Evolutionary conservation across 805 yeast species (phyloP), one percentile per base, ranked within the genome.

Genomic region (Yarrowia divulgata): DNA sequence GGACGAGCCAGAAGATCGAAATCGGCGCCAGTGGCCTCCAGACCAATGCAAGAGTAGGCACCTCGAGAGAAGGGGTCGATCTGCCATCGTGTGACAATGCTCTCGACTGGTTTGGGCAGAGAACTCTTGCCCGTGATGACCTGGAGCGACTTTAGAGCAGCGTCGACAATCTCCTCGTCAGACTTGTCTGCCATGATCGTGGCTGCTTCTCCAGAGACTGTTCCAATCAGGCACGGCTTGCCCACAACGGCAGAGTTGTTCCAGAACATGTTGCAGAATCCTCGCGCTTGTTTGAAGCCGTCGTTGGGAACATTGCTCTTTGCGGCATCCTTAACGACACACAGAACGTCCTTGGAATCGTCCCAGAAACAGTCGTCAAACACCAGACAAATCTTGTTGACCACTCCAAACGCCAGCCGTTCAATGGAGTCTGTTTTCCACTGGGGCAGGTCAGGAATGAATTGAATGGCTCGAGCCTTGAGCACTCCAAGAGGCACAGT

Each of bases 51-150:
- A 12, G 83, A 80, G 77, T 91, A 94, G 0, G 97, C 87, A 2
- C 98, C 98, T 69, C 90, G 79, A 2, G 91, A 83, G 74, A 83
- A 91, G 0, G 92, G 91, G 73, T 93, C 96, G 1, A 77, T 75
- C 1, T 96, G 89, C 98, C 98, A 94, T 35, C 86, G 80, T 0
- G 94, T 85, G 1, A 84, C 83, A 0, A 88, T 78, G 0, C 77
- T 72, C 71, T 81, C 83, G 1, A 75, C 75, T 14, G 81, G 76
- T 45, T 72, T 71, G 9, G 73, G 29, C 40, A 69, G 54, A 23
- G 72, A 69, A 58, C 69, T 37, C 14, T 66, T 35, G 14, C 68
- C 69, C 1, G 75, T 73, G 73, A 75, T 78, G 9, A 79, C 72
- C 14, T 72, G 70, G 16, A 81, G 73, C 19, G 74, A 73, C 19